A percentile compares a stretch with the other conserved stretches of the same genome.
These are phyloP conservation scores for Trichosporon sp. DNA, from an alignment of 1,284 basidiomycete genomes.

Conservation along the genomic window DNA sequence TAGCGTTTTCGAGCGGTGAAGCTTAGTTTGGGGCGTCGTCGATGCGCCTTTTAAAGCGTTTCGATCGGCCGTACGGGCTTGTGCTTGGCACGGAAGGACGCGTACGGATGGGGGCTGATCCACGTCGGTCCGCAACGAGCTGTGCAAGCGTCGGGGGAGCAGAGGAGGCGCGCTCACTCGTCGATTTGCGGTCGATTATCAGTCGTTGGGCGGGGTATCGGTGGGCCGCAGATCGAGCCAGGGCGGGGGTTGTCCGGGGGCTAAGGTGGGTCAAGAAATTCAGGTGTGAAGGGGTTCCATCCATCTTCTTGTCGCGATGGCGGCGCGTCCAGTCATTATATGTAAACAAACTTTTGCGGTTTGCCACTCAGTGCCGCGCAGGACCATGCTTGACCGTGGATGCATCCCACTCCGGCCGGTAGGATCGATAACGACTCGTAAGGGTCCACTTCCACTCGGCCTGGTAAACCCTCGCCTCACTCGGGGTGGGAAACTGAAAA, in stretches of 20 bases:
- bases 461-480: neutral
- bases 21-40: conserved; percentile 6
- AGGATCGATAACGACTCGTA: conserved; percentile 14
- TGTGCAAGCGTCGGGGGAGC: neutral
- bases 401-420: neutral
- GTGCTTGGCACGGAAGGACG: neutral
- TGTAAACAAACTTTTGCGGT: conserved; percentile 10
- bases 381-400: neutral
- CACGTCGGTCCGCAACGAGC: conserved; percentile 6
- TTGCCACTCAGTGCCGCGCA: neutral
- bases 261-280: neutral
- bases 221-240: neutral
- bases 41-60: neutral
- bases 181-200: conserved; percentile 1
- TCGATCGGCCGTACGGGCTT: neutral
- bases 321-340: neutral
- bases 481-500: conserved; percentile 12
- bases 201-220: conserved; percentile 5
- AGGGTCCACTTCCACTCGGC: neutral
- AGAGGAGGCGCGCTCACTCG: neutral
- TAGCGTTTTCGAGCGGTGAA: conserved; percentile 6
- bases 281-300: neutral
- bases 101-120: neutral
- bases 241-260: neutral
- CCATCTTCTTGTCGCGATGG: neutral